Percentiles rank a stretch among this genome's conserved stretches.
Conservation (phyloP, 164 flowering plant genomes). For the Malania oleifera region DNA sequence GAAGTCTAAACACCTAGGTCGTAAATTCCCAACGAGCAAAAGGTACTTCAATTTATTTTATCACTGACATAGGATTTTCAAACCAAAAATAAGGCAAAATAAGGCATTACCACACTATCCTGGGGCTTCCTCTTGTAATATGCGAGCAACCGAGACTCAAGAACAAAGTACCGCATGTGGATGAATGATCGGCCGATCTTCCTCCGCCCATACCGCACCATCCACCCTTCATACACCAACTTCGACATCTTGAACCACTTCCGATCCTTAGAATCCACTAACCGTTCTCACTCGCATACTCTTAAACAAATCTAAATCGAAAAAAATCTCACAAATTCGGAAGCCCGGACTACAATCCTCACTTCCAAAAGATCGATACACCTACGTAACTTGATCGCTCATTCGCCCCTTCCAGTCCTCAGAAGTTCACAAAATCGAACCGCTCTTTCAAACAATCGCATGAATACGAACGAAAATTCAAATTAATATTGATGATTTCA, state of each 20-base stretch:
- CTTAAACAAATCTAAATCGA: not conserved
- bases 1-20: too few species aligned
- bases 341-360: constrained; percentile 17
- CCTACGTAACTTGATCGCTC: constrained; percentile 20
- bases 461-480: not conserved
- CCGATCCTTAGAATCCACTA: constrained; percentile 5
- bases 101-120: constrained; percentile 69
- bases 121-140: constrained; percentile 97
- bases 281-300: not conserved
- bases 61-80: too few species aligned
- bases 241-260: constrained; percentile 38
- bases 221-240: constrained; percentile 97
- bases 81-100: not conserved
- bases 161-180: constrained; percentile 96
- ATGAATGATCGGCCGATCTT: constrained; percentile 95
- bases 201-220: constrained; percentile 95
- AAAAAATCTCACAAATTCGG: constrained; percentile 9
- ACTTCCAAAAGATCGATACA: constrained; percentile 20
- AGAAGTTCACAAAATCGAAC: not conserved
- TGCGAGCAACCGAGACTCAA: constrained; percentile 82
- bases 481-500: not conserved
- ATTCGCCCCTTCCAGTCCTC: not conserved
- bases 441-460: not conserved
- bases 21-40: too few species aligned
- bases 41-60: too few species aligned